Conservation (phyloP, 2,329 filamentous ascomycete genomes). For the Coccinonectria pachysandricola region DNA sequence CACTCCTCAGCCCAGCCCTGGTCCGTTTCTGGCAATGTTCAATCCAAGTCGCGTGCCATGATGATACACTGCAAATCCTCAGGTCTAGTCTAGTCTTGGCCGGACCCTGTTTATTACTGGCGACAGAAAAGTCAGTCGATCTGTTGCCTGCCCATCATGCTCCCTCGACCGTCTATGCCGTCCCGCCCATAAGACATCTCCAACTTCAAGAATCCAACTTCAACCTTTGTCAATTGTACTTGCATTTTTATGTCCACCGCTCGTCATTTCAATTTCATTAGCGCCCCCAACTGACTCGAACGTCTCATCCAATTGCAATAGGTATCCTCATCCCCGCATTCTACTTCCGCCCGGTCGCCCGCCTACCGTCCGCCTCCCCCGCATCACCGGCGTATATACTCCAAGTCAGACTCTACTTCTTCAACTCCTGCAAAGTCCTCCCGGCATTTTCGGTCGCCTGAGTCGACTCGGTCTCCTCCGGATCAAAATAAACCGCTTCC, state of each 20-base stretch:
- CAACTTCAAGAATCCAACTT: too few species aligned
- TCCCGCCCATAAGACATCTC: too few species aligned
- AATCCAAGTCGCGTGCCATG: constrained; percentile 14
- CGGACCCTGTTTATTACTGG: constrained; percentile 11
- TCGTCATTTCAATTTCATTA: too few species aligned
- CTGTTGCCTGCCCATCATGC: constrained; percentile 2
- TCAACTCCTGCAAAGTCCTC: too few species aligned
- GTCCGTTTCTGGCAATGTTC: constrained; percentile 1
- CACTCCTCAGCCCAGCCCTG: constrained; percentile 8
- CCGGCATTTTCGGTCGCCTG: constrained; percentile 15
- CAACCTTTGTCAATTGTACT: constrained; percentile 3
- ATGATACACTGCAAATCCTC: constrained; percentile 11
- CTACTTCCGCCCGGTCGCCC: constrained; percentile 16
- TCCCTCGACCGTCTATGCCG: constrained; percentile 1
- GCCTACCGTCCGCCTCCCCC: constrained; percentile 14
- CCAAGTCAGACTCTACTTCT: constrained; percentile 16
- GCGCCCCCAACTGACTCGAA: constrained; percentile 3
- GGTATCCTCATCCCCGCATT: constrained; percentile 13
- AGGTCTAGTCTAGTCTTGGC: constrained; percentile 9
- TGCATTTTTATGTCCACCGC: not conserved
- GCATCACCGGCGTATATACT: constrained; percentile 9
- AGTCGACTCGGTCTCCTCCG: constrained; percentile 25
- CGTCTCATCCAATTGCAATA: constrained; percentile 2
- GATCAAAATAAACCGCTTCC: constrained; percentile 49
- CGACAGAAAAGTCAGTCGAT: constrained; percentile 1